phyloP scores from a whole-genome alignment of 2,329 filamentous ascomycete genomes.

The Botrytis aclada region DNA sequence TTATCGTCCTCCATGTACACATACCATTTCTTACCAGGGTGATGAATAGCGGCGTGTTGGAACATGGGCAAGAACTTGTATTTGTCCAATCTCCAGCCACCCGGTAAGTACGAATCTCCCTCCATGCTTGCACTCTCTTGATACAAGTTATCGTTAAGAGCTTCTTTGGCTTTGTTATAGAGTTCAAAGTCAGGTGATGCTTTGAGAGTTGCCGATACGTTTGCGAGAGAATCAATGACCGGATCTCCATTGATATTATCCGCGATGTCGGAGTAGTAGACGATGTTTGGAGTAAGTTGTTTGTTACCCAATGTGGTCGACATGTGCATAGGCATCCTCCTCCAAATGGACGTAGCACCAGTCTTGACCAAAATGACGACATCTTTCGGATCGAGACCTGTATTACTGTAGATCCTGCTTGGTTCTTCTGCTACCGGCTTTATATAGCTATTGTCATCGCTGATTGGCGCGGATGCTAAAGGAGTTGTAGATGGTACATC shows the following conservation, averaged over 20 bases:
- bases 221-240: conserved; percentile 22
- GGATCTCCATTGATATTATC: conserved; percentile 23
- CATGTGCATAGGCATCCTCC: conserved; percentile 25
- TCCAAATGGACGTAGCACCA: conserved; percentile 23
- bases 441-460: background rate
- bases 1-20: conserved; percentile 58
- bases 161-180: conserved; percentile 18
- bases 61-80: conserved; percentile 62
- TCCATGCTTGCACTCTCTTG: conserved; percentile 23
- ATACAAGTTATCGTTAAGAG: conserved; percentile 21
- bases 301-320: conserved; percentile 22
- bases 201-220: conserved; percentile 22
- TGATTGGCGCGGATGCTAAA: background rate
- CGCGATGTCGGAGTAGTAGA: conserved; percentile 21
- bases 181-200: conserved; percentile 23
- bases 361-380: conserved; percentile 25
- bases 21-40: conserved; percentile 56
- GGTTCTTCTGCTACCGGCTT: background rate
- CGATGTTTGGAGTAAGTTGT: conserved; percentile 19
- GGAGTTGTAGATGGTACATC: background rate
- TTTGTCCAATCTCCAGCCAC: conserved; percentile 55
- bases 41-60: conserved; percentile 50
- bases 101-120: conserved; percentile 22
- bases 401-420: background rate
- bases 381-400: conserved; percentile 22